Conservation (phyloP, 1,284 basidiomycete genomes). For the Tremellales sp. region DNA sequence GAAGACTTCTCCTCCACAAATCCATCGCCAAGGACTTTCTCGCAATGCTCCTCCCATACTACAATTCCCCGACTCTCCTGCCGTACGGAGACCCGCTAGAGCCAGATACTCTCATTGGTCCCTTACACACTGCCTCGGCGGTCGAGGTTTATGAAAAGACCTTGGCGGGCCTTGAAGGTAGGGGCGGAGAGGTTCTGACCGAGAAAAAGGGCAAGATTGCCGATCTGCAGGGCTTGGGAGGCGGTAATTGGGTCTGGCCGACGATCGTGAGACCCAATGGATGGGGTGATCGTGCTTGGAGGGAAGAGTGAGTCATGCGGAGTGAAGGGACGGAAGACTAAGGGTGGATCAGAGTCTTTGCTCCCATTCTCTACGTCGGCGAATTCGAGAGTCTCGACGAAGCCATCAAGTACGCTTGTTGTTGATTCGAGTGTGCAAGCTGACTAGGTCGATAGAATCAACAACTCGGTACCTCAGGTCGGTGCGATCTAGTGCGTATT, state of each 20-base stretch:
- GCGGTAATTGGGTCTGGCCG: constrained; percentile 84
- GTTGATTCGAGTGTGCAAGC: not conserved
- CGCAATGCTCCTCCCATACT: constrained; percentile 58
- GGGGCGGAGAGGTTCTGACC: constrained; percentile 65
- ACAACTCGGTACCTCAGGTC: constrained; percentile 80
- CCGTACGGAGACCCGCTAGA: constrained; percentile 78
- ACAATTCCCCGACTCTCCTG: constrained; percentile 56
- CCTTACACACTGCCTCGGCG: constrained; percentile 69
- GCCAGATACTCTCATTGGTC: constrained; percentile 71
- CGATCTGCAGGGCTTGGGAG: no score
- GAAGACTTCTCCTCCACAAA: constrained; percentile 82
- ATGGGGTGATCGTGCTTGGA: constrained; percentile 42
- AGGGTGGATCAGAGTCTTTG: constrained; percentile 27
- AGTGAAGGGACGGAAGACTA: constrained; percentile 62
- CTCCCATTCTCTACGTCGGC: constrained; percentile 69
- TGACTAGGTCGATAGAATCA: constrained; percentile 55
- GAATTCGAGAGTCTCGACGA: constrained; percentile 85
- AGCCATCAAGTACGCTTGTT: constrained; percentile 60
- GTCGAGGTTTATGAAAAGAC: constrained; percentile 65
- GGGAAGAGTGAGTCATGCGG: constrained; percentile 49
- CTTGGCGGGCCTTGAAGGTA: constrained; percentile 60
- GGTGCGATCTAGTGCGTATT: not conserved
- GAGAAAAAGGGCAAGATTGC: constrained; percentile 31
- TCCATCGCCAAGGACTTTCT: constrained; percentile 73
- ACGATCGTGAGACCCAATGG: constrained; percentile 60